Evolutionary conservation across 1,284 basidiomycete species (phyloP).

Genomic region (Termitomyces sp.): DNA sequence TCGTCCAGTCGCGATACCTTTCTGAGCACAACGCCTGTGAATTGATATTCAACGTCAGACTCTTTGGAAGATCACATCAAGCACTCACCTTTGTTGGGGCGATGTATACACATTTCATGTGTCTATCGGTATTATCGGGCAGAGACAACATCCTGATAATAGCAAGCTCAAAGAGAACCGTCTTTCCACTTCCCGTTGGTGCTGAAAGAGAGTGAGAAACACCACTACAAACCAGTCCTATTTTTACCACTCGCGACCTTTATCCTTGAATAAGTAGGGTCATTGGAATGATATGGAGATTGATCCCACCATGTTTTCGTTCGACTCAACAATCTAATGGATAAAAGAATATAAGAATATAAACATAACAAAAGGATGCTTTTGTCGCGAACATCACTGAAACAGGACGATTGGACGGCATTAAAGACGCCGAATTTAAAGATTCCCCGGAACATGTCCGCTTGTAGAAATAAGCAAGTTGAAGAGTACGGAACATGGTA

Average conservation of each 20-base stretch:
- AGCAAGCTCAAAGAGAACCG: slow-evolving; percentile 88
- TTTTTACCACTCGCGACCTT: slow-evolving; percentile 73
- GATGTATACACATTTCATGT: slow-evolving; percentile 82
- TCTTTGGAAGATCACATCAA: neutral
- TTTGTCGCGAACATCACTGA: slow-evolving; percentile 51
- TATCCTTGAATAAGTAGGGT: slow-evolving; percentile 6
- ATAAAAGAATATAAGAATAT: neutral
- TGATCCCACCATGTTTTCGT: slow-evolving; percentile 68
- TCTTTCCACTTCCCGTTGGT: slow-evolving; percentile 91
- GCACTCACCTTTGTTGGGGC: slow-evolving; percentile 82
- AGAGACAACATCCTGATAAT: slow-evolving; percentile 74
- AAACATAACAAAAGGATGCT: neutral
- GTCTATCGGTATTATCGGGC: slow-evolving; percentile 29
- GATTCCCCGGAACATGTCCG: slow-evolving; percentile 72
- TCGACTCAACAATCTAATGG: slow-evolving; percentile 56
- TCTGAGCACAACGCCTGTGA: slow-evolving; percentile 83
- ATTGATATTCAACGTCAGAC: neutral
- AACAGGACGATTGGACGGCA: slow-evolving; percentile 81
- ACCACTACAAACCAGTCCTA: neutral
- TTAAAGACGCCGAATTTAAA: slow-evolving; percentile 92
- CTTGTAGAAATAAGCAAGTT: slow-evolving; percentile 33
- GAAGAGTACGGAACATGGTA: neutral
- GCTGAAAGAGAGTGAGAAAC: slow-evolving; percentile 40
- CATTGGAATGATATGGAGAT: neutral
- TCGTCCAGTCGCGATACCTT: slow-evolving; percentile 78